Base-by-base conservation (phyloP, 371 early-diverging fungal genomes). In the Apophysomyces sp. region DNA sequence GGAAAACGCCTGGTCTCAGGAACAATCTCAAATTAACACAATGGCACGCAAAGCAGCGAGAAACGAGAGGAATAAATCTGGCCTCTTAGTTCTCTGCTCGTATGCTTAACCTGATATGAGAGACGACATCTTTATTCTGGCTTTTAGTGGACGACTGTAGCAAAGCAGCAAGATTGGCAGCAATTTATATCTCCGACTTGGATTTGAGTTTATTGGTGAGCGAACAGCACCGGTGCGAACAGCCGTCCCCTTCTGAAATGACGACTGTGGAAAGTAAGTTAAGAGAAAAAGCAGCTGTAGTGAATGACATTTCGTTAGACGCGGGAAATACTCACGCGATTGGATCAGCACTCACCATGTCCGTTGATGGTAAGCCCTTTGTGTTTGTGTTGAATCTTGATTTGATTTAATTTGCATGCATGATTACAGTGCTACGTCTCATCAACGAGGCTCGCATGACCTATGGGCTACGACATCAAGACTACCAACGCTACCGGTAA, bases 391-490 rank as follows among this genome's bases (percentile, higher is more conserved):
- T 11, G 34, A n/a, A n/a, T n/a, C n/a, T n/a, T 13, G 2, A 4
- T 34, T 34, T 21, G 21, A 18, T 44, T 44, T 11, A 9, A 44
- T 21, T 44, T 44, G 9, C 21, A 21, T 44, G 21, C n/a, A n/a
- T 44, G 26, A 9, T 44, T 44, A 21, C 60, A 87, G 88, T 87
- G 31, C 60, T 86, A 63, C 67, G 74, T 12, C 52, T 86, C 44
- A 81, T 79, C n/a, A 84, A 83, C 63, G 90, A 90, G 26, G 84
- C 88, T 7, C 84, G 93, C n/a, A 85, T 86, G 73, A 86, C 87
- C 9, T 89, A 93, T 73, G 94, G 94, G 28, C 69, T 94, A 31
- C 83, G 93, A 61, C 92, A 92, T 58, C 85, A 92, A 68, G 94
- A 94, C 62, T 92, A 91, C 57, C 80, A 85, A 49, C 88, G 92